A percentile compares a stretch with the other conserved stretches of the same genome.
phyloP scores from a whole-genome alignment of 495 filamentous ascomycete species.

The Corynascus novoguineensis region DNA sequence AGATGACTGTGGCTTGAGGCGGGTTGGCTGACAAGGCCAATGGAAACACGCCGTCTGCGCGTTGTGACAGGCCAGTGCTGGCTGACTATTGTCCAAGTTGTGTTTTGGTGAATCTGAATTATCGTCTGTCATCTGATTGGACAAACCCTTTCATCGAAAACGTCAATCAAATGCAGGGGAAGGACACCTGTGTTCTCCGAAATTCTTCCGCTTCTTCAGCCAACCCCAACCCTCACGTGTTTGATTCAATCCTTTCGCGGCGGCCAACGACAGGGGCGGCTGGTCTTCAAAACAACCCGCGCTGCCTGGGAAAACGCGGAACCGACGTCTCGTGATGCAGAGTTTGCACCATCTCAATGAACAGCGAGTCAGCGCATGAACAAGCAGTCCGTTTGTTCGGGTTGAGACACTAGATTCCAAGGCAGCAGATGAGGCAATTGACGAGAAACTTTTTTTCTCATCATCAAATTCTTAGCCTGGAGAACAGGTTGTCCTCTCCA shows the following conservation, averaged over 20 bases:
- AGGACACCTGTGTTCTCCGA: neutral
- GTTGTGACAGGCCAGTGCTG: neutral
- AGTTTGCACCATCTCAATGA: neutral
- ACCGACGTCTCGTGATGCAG: neutral
- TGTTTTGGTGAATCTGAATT: neutral
- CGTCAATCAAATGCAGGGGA: constrained; percentile 3
- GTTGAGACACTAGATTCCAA: neutral
- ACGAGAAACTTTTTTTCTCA: neutral
- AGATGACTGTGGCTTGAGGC: constrained; percentile 11
- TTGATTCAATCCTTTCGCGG: too few species aligned
- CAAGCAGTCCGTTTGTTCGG: neutral
- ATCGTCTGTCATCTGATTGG: neutral
- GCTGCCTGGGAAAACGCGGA: neutral
- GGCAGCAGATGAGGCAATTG: neutral
- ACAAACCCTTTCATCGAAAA: neutral
- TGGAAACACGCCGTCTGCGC: neutral
- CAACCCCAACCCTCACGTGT: constrained; percentile 3
- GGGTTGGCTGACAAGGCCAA: constrained; percentile 5
- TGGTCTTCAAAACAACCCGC: neutral
- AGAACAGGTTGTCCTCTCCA: neutral
- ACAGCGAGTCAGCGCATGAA: neutral
- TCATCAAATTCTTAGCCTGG: neutral
- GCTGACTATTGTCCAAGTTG: neutral
- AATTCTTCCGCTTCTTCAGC: neutral
- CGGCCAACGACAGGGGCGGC: too few species aligned